A percentile compares a stretch with the other conserved stretches of the same genome.
These are phyloP conservation scores for Lichtheimia ornata DNA, from an alignment of 371 early-diverging fungal species.

Conservation along the genomic window DNA sequence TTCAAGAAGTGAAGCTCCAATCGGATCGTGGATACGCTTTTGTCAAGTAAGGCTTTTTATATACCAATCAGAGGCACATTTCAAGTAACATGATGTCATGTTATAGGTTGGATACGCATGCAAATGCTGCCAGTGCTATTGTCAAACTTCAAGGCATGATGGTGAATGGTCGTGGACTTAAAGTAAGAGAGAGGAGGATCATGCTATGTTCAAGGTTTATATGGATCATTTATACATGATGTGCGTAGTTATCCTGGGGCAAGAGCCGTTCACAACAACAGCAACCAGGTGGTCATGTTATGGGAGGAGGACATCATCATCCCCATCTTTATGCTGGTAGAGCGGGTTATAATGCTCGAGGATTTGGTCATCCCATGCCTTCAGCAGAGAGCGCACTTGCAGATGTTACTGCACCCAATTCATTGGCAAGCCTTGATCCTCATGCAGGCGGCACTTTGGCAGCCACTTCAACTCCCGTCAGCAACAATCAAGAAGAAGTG, in stretches of 20 bases:
- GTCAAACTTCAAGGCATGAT: slow-evolving; percentile 66
- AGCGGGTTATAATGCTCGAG: slow-evolving; percentile 13
- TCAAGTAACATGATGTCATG: slow-evolving; percentile 3
- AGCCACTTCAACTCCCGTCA: not conserved
- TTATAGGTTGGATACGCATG: slow-evolving; percentile 79
- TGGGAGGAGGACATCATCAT: slow-evolving; percentile 13
- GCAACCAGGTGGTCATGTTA: slow-evolving; percentile 10
- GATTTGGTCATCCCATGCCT: slow-evolving; percentile 5
- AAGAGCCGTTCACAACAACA: slow-evolving; percentile 66
- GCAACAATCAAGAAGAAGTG: not conserved
- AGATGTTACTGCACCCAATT: slow-evolving; percentile 19
- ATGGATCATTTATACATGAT: not conserved
- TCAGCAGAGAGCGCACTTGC: not conserved
- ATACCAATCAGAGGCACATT: not conserved
- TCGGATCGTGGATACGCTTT: slow-evolving; percentile 91
- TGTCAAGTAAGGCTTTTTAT: slow-evolving; percentile 57
- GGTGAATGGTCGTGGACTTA: slow-evolving; percentile 73
- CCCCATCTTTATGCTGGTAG: slow-evolving; percentile 21
- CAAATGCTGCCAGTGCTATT: slow-evolving; percentile 84
- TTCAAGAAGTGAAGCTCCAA: slow-evolving; percentile 81
- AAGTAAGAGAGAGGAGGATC: slow-evolving; percentile 41
- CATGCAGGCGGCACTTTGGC: slow-evolving; percentile 22
- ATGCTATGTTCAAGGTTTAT: not conserved
- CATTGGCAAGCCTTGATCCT: slow-evolving; percentile 23
- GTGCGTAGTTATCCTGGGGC: slow-evolving; percentile 83